Conservation (phyloP, 257 asterid species). For the Ocimum tenuiflorum region DNA sequence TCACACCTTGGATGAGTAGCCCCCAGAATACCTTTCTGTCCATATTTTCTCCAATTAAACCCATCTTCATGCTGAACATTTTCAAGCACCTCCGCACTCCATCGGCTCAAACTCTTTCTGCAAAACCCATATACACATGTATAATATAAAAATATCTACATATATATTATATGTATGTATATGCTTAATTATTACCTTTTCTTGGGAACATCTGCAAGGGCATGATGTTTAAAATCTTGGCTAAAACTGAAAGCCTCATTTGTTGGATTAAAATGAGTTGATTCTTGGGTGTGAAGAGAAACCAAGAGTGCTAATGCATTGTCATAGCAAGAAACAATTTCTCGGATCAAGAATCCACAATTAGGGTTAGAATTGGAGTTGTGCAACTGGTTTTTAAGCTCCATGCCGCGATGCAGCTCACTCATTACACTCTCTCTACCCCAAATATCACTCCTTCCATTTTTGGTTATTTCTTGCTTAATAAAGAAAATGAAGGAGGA, state of each 20-base stretch:
- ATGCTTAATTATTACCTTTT: conserved; percentile 17
- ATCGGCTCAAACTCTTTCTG: conserved; percentile 19
- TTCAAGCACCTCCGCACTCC: conserved; percentile 21
- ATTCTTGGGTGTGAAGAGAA: neutral
- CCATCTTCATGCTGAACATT: conserved; percentile 27
- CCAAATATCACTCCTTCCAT: conserved; percentile 20
- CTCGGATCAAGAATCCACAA: conserved; percentile 14
- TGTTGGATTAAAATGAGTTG: neutral
- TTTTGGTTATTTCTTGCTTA: neutral
- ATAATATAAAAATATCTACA: too few relatives aligned
- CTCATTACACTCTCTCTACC: conserved; percentile 17
- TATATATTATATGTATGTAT: too few relatives aligned
- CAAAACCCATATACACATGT: neutral
- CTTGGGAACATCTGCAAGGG: conserved; percentile 13
- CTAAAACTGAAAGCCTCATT: too few relatives aligned
- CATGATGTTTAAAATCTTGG: neutral
- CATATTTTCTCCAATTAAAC: conserved; percentile 47
- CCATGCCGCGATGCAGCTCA: conserved; percentile 27
- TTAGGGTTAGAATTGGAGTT: conserved; percentile 12
- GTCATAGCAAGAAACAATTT: conserved; percentile 35
- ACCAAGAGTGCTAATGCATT: conserved; percentile 26
- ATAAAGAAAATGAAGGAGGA: neutral
- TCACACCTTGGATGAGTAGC: conserved; percentile 36
- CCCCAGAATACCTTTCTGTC: conserved; percentile 38
- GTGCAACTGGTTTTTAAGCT: conserved; percentile 26